Base-by-base conservation (phyloP, 371 early-diverging fungal species). In the Mucor saturninus region DNA sequence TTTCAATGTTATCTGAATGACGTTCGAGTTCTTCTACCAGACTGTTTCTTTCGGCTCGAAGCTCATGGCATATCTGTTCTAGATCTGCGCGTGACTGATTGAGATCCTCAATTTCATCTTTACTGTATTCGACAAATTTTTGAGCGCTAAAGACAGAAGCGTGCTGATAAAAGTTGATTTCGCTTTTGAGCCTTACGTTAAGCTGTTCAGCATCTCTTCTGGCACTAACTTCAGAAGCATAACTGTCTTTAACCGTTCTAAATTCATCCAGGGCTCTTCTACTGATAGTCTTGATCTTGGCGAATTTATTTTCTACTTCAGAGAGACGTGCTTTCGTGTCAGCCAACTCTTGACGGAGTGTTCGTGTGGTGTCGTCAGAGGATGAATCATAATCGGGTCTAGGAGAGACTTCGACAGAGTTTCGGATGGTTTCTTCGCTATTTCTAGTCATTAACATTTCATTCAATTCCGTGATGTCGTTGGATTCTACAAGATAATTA, bases 221-320 rank as follows among this genome's bases (percentile, higher is more conserved):
- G 2, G 79, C 73, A 9, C 63, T 59, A 0, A 76, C 69, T 56
- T 83, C 83, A 1, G 64, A 64, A 4, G 67, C 64, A 67, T 78
- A 83, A 4, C 73, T 73, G 13, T 79, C 76, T 62, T 79, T 82
- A 9, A 81, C 73, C 43, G 65, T 65, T 35, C 73, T 69, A 56
- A 79, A 79, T 49, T 82, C 80, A 42, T 82, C 80, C 37, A 80
- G 54, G 9, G 80, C 83, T n/a, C 75, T 75, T 62, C 80, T 54
- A 56, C 80, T 77, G 42, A 78, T 76, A 9, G 68, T 61, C 82
- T 81, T 79, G 51, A 79, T 77, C 35, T 75, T 76, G 29, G 64
- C 75, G n/a, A 79, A 75, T 49, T 82, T 77, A 14, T 55, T 57
- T 29, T 77, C 76, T 1, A 77, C 73, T 45, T 82, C 77, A 8